phyloP scores from a whole-genome alignment of 1,139 yeast species.

The Blastobotrys apis region DNA sequence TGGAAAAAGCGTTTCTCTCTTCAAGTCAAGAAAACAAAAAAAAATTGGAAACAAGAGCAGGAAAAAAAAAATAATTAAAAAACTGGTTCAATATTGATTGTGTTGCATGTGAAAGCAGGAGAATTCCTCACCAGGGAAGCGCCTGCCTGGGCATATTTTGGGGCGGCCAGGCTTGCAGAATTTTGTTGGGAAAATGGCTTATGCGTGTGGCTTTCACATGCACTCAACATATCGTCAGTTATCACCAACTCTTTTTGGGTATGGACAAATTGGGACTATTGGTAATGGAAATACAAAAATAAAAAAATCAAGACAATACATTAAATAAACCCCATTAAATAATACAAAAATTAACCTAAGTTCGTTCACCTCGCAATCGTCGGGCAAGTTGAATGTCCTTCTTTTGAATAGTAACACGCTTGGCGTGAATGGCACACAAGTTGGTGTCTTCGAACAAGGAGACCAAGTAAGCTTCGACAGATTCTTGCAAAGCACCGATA shows the following conservation, averaged over 20 bases:
- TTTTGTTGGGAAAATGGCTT: no score
- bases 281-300: no score
- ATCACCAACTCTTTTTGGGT: no score
- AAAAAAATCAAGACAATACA: conserved; percentile 6
- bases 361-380: conserved; percentile 87
- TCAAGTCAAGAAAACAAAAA: no score
- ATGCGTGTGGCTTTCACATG: no score
- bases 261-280: no score
- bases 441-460: conserved; percentile 93
- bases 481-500: conserved; percentile 97
- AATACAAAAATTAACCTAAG: conserved; percentile 12
- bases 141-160: no score
- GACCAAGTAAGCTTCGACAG: conserved; percentile 93
- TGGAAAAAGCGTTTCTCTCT: no score
- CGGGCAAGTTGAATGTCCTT: conserved; percentile 98
- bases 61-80: conserved; percentile 3
- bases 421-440: conserved; percentile 98
- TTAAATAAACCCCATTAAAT: conserved; percentile 9
- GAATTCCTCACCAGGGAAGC: no score
- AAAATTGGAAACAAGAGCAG: no score
- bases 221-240: no score
- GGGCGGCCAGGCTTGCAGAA: no score
- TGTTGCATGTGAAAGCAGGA: background rate
- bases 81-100: background rate
- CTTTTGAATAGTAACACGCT: conserved; percentile 98